Base-by-base conservation (phyloP, 495 filamentous ascomycete species). In the Penicillium macrosclerotiorum region DNA sequence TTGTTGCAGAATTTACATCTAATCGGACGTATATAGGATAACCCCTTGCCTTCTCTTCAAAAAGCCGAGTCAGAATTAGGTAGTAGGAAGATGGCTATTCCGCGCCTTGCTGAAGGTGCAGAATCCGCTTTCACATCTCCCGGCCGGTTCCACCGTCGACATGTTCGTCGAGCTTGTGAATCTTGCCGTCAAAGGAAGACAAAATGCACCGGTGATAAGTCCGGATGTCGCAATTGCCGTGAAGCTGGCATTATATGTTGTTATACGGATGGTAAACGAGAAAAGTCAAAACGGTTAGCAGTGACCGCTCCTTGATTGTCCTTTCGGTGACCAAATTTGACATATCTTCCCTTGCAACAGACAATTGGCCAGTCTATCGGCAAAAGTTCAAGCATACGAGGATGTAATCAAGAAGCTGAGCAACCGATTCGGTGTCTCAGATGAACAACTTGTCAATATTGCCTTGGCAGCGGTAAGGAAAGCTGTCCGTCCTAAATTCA, bases 241-340 rank as follows among this genome's bases (percentile, higher is more conserved):
- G 73, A 77, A 33, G 72, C 72, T 23, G 68, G 68, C 13, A 62
- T 74, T 14, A 59, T 61, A 9, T 84, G 81, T 49, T 67, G 60
- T 38, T 83, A 82, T 57, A 74, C 68, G 2, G 74, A 78, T 52
- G 76, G 77, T 9, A 83, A 81, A 52, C 67, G 78, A 57, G 80
- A 83, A 44, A 70, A 70, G 38, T 76, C 68, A 12, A 80, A 74
- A 56, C 73, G 72, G 78, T 81, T 52, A 40, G 66, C 16, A 11
- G 19, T 2, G 13, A 6, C 13, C 30, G n/a, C 7, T 4, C 4
- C 3, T 30, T 26, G 1, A 5, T 23, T 30, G 8, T 11, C 13
- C 3, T 12, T 11, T 12, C 7, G 18, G 22, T 3, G 8, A 0
- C 2, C 14, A 13, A 37, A 19, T 9, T 5, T 12, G 2, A 37